These are phyloP conservation scores for Tylopilus intermedius DNA, from an alignment of 768 basidiomycete genomes.

Conservation along the genomic window DNA sequence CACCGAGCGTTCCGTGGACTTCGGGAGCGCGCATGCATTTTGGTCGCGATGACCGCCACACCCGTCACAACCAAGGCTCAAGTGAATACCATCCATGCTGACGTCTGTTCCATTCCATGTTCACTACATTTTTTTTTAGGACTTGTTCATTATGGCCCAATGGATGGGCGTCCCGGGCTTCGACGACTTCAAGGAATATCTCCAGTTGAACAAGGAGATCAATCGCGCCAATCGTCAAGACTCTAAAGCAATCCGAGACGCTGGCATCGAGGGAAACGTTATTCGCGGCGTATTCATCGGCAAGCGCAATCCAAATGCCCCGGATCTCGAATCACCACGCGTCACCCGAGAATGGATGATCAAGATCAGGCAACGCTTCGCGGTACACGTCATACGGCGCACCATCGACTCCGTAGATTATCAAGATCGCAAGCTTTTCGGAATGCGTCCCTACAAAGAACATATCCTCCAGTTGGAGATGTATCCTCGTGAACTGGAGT, in stretches of 20 bases:
- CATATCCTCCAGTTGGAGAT: not conserved
- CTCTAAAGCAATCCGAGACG: too few relatives aligned
- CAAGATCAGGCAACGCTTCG: not conserved
- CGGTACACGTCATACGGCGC: not conserved
- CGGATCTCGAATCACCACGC: too few relatives aligned
- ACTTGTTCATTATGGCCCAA: not conserved
- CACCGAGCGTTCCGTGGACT: not conserved
- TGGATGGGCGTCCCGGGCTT: not conserved
- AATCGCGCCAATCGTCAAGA: too few relatives aligned
- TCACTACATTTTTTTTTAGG: not conserved
- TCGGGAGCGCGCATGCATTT: accelerated
- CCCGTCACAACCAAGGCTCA: not conserved
- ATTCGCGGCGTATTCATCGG: too few relatives aligned
- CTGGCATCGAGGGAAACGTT: too few relatives aligned
- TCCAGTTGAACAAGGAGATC: too few relatives aligned
- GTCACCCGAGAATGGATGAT: too few relatives aligned
- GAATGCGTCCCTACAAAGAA: not conserved
- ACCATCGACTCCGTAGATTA: not conserved
- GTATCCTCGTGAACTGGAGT: too few relatives aligned
- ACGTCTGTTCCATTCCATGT: too few relatives aligned
- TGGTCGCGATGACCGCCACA: not conserved
- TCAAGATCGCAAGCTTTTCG: not conserved
- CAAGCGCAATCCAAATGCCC: too few relatives aligned
- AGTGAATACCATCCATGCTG: not conserved
- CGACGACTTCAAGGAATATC: too few relatives aligned